Evolutionary conservation across 495 filamentous ascomycete genomes (phyloP).

Genomic region (Rostrohypoxylon terebratum): DNA sequence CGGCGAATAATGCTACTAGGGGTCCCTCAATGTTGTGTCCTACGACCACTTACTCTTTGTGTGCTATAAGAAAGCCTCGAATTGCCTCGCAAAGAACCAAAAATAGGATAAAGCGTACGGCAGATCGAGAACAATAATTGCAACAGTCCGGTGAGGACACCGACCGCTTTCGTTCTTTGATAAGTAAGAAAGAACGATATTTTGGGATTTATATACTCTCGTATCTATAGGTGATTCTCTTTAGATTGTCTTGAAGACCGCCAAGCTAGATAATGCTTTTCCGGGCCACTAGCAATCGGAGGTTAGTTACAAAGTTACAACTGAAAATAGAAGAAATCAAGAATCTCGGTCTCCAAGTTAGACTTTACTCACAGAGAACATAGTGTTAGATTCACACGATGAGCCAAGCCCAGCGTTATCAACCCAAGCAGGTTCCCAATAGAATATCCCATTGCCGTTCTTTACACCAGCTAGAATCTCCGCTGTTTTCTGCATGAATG

Average conservation of each 20-base stretch:
- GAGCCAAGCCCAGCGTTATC: slow-evolving; percentile 70
- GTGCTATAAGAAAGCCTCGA: background rate
- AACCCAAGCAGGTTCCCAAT: slow-evolving; percentile 80
- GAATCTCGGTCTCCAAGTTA: background rate
- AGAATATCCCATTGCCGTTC: slow-evolving; percentile 70
- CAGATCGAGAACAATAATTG: slow-evolving; percentile 22
- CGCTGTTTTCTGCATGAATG: slow-evolving; percentile 67
- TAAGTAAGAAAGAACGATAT: background rate
- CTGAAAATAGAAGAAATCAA: background rate
- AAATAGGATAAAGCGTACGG: slow-evolving; percentile 29
- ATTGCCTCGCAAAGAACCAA: slow-evolving; percentile 21
- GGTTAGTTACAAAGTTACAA: slow-evolving; percentile 22
- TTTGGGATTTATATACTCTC: background rate
- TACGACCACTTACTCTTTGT: slow-evolving; percentile 37
- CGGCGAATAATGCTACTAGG: slow-evolving; percentile 17
- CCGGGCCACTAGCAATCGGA: slow-evolving; percentile 37
- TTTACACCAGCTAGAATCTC: slow-evolving; percentile 62
- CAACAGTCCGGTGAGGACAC: background rate
- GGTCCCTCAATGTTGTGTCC: slow-evolving; percentile 10
- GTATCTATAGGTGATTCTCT: background rate
- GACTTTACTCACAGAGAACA: slow-evolving; percentile 53
- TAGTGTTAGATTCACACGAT: slow-evolving; percentile 60
- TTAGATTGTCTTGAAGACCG: slow-evolving; percentile 45
- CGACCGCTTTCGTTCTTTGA: slow-evolving; percentile 26
- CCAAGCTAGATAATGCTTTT: slow-evolving; percentile 44